Evolutionary conservation across 1,284 basidiomycete genomes (phyloP), one percentile per base, ranked within the genome.

Genomic region (Cryptococcus neoformans): DNA sequence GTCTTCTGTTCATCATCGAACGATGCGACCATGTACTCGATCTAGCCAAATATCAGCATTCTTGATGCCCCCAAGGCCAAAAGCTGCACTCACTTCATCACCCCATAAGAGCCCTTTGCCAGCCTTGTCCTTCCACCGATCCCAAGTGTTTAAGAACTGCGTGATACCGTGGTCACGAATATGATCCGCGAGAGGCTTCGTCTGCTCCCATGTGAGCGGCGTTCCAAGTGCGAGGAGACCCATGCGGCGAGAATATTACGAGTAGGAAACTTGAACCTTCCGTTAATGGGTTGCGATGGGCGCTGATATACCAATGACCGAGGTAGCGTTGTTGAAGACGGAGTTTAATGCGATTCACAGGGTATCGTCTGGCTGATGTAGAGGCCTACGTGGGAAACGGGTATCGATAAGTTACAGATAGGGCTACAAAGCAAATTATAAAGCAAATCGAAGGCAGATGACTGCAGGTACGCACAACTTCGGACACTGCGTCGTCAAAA

Each of bases 91-190:
- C 69, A 93, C 93, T 86, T 99, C 96, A 72, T 99, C 96, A 36
- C 96, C 96, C 96, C 96, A 99, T n/a, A 97, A 83, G 49, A 99
- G 80, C 59, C 89, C 87, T 70, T 99, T 94, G 9, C 92, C 93
- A n/a, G 85, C 83, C 57, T 92, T 83, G 73, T 92, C 88, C 82
- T 96, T 97, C 75, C 94, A 83, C 58, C 86, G 84, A 72, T 92
- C 85, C 92, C 92, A 99, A 44, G 88, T 91, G 67, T 92, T 83
- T 52, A 99, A 79, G 74, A 99, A 96, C 79, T 99, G 96, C 17
- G 89, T 87, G 71, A 99, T 92, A 42, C 96, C 96, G 76, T 99
- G 94, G 54, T 83, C 79, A 61, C 94, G 84, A 65, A 99, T 91
- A 80, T 98, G 92, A 70, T 93, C 86, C 11, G 92, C 90, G 69